phyloP scores from a whole-genome alignment of 2,329 filamentous ascomycete genomes.

The Fusarium sp. region DNA sequence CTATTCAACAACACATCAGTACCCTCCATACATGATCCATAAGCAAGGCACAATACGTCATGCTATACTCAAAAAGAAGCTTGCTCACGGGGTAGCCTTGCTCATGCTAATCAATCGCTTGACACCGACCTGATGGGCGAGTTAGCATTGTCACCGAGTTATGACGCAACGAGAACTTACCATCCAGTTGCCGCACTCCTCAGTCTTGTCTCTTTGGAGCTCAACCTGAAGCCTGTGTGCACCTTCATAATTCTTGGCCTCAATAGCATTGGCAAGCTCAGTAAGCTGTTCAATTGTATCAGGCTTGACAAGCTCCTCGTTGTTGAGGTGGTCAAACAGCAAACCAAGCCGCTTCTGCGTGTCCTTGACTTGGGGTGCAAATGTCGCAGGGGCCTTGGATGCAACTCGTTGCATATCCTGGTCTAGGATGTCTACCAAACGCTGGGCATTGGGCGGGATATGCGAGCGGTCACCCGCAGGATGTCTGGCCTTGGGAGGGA shows the following conservation, averaged over 20 bases:
- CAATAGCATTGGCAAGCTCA: constrained; percentile 71
- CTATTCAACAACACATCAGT: constrained; percentile 36
- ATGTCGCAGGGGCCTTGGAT: constrained; percentile 83
- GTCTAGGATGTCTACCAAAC: constrained; percentile 81
- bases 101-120: constrained; percentile 84
- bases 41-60: constrained; percentile 33
- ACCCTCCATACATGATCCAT: constrained; percentile 6
- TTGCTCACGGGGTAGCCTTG: constrained; percentile 70
- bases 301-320: constrained; percentile 86
- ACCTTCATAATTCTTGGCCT: constrained; percentile 73
- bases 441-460: constrained; percentile 79
- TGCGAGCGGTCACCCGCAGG: constrained; percentile 90
- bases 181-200: constrained; percentile 89
- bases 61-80: constrained; percentile 7
- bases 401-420: constrained; percentile 91
- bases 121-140: constrained; percentile 66
- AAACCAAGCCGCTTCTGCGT: constrained; percentile 92
- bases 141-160: constrained; percentile 50
- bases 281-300: constrained; percentile 77
- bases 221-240: constrained; percentile 77
- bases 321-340: constrained; percentile 97
- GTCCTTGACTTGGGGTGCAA: constrained; percentile 89
- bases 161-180: constrained; percentile 58
- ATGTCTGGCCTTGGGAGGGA: constrained; percentile 69
- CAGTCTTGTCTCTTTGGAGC: constrained; percentile 78